Conservation (phyloP, 495 filamentous ascomycete genomes). For the Aspergillus kassunensis region DNA sequence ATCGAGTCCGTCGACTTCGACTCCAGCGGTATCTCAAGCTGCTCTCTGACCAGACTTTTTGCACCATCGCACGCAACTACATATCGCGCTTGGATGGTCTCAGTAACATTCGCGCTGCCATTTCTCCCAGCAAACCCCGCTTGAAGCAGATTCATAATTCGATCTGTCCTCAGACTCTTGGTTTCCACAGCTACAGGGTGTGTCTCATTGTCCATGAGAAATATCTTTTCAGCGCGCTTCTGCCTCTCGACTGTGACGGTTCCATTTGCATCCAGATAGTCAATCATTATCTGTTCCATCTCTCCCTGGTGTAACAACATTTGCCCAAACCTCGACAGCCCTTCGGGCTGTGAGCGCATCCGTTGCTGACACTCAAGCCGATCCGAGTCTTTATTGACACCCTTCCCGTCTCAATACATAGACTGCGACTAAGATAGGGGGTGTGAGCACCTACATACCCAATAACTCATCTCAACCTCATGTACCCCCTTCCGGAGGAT, state of each 20-base stretch:
- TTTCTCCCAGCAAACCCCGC: neutral
- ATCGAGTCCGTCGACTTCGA: slow-evolving; percentile 1
- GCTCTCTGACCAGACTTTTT: slow-evolving; percentile 19
- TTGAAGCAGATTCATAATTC: neutral
- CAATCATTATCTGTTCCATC: slow-evolving; percentile 15
- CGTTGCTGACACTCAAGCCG: slow-evolving; percentile 2
- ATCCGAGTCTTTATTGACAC: neutral
- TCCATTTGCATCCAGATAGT: slow-evolving; percentile 1
- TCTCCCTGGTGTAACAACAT: slow-evolving; percentile 17
- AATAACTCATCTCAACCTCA: slow-evolving; percentile 6
- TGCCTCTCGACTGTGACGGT: neutral
- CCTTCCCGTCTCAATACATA: neutral
- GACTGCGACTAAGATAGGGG: neutral
- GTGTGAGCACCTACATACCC: neutral
- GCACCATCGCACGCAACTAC: slow-evolving; percentile 27
- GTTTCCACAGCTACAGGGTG: neutral
- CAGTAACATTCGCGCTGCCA: neutral
- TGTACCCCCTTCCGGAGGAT: neutral
- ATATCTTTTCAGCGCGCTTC: slow-evolving; percentile 5
- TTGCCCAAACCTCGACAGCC: slow-evolving; percentile 12
- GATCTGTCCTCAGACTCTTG: neutral
- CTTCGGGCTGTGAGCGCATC: neutral
- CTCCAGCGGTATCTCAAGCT: slow-evolving; percentile 14
- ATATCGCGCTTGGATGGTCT: slow-evolving; percentile 25
- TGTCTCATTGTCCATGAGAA: neutral